A percentile compares a stretch with the other conserved stretches of the same genome.
phyloP scores from a whole-genome alignment of 2,329 filamentous ascomycete species.

The Ceratocystis alfenasii region DNA sequence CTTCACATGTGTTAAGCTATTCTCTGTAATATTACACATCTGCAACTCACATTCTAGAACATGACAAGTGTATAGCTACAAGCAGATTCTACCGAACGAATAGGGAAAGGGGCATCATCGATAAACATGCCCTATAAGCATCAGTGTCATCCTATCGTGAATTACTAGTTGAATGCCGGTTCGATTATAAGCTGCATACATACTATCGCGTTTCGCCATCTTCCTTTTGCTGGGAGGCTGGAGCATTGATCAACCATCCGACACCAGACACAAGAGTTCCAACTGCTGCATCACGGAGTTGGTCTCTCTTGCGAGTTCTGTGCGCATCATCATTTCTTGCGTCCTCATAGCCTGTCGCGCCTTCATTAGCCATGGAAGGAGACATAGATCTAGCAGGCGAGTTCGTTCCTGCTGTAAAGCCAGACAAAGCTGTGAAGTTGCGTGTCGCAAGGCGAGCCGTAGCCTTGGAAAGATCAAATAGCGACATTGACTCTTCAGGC shows the following conservation, averaged over 20 bases:
- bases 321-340: conserved; percentile 25
- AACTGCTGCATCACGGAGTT: conserved; percentile 53
- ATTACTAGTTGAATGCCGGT: neutral
- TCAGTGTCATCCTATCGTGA: neutral
- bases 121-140: too few relatives aligned
- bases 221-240: conserved; percentile 14
- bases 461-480: conserved; percentile 52
- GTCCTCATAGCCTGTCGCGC: conserved; percentile 10
- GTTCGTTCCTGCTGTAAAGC: conserved; percentile 28
- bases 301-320: conserved; percentile 53
- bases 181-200: neutral
- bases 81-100: too few relatives aligned
- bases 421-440: conserved; percentile 46
- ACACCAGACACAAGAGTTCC: conserved; percentile 56
- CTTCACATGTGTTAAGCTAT: neutral
- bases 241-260: conserved; percentile 46
- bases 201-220: neutral
- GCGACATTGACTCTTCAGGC: conserved; percentile 51
- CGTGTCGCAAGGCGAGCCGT: conserved; percentile 47
- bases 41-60: neutral
- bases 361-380: conserved; percentile 26
- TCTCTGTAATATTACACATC: neutral
- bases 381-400: conserved; percentile 27
- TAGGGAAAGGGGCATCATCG: too few relatives aligned
- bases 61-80: too few relatives aligned